A percentile compares a stretch with the other conserved stretches of the same genome.
These are phyloP conservation scores for Sporothrix mexicana DNA, from an alignment of 2,329 filamentous ascomycete species.

Conservation along the genomic window DNA sequence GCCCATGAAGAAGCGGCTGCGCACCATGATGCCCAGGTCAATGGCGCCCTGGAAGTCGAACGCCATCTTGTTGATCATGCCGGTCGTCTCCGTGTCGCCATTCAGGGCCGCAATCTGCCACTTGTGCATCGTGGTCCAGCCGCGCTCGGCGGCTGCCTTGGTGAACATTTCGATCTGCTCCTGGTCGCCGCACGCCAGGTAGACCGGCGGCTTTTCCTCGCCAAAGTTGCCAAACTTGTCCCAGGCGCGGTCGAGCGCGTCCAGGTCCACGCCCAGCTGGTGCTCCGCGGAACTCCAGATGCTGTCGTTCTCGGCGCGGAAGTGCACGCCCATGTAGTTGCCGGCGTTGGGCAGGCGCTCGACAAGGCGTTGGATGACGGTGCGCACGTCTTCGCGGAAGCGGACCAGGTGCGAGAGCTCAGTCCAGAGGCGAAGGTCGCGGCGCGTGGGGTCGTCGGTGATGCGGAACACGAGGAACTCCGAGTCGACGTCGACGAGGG, in stretches of 20 bases:
- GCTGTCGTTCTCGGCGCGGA: slow-evolving; percentile 47
- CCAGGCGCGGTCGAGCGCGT: slow-evolving; percentile 46
- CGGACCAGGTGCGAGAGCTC: slow-evolving; percentile 44
- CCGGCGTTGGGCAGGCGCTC: slow-evolving; percentile 36
- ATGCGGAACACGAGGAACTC: slow-evolving; percentile 46
- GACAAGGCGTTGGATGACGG: slow-evolving; percentile 40
- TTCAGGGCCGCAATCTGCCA: slow-evolving; percentile 40
- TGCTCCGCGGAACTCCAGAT: slow-evolving; percentile 47
- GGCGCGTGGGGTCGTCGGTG: slow-evolving; percentile 47
- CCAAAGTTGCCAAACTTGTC: slow-evolving; percentile 37
- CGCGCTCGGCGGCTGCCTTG: slow-evolving; percentile 41
- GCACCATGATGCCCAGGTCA: slow-evolving; percentile 45
- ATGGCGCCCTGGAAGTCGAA: slow-evolving; percentile 48
- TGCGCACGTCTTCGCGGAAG: slow-evolving; percentile 42
- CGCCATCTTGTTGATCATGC: slow-evolving; percentile 41
- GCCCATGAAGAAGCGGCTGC: slow-evolving; percentile 45
- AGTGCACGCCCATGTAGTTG: slow-evolving; percentile 47
- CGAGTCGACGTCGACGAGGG: slow-evolving; percentile 42
- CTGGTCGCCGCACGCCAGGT: slow-evolving; percentile 47
- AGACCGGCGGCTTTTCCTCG: slow-evolving; percentile 42
- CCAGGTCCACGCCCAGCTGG: slow-evolving; percentile 45
- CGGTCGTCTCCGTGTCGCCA: slow-evolving; percentile 37
- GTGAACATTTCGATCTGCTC: slow-evolving; percentile 44
- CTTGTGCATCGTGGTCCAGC: slow-evolving; percentile 47
- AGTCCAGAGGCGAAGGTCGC: slow-evolving; percentile 46